Evolutionary conservation across 2,329 filamentous ascomycete genomes (phyloP), one percentile per base, ranked within the genome.

Genomic region (Aureobasidium sp.): DNA sequence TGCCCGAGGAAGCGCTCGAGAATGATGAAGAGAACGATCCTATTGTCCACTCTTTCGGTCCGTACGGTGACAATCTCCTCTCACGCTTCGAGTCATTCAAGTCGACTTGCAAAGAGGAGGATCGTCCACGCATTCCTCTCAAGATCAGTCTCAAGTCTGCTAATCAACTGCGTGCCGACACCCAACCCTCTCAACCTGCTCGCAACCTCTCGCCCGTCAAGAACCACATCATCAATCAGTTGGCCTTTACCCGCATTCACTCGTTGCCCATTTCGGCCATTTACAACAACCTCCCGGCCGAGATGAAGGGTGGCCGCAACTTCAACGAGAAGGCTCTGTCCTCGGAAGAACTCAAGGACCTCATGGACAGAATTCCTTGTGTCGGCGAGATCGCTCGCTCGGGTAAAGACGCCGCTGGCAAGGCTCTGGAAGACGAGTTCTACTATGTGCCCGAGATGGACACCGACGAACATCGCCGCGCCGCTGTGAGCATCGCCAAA

Each of bases 321-420:
- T 61, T 72, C 5, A 42, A 48, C 42, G 44, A 54, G 21, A 52
- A 59, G 37, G 47, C 54, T 21, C 76, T 91, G 32, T 80, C 81
- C 30, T 83, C 82, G 65, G 78, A 83, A 2, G 83, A 86, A 45
- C 82, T 97, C 57, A 86, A 87, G 63, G 79, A 77, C 49, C 81
- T 95, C 62, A 83, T 97, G 47, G 88, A 91, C 71, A 78, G 79
- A 29, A 89, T 90, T 6, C 75, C 83, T 10, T 96, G 91, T 71
- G 86, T 97, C 65, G 94, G 94, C 50, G 88, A 94, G 73, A 96
- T 99, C 68, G 81, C 83, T 57, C 87, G 94, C 44, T 87, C 93
- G 73, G 94, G 94, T 71, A 99, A 97, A 75, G 94, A 99, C 72
- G 94, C 94, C 5, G 93, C 94, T 0, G 94, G 94, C 67, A 94